phyloP scores from a whole-genome alignment of 768 basidiomycete species.

The Rhizopogon rudus region DNA sequence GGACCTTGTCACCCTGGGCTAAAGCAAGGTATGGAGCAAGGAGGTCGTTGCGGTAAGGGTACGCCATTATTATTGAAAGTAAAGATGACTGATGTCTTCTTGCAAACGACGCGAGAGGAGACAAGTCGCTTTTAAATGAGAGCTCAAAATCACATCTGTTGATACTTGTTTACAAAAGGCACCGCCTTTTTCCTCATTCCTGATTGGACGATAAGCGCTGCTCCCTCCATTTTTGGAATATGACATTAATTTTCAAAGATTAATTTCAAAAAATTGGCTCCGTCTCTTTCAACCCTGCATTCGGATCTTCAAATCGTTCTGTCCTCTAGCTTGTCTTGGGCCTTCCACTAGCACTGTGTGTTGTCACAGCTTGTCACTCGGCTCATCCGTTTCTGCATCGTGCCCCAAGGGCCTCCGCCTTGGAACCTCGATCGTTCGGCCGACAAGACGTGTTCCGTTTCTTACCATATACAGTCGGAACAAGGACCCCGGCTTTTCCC shows the following conservation, averaged over 20 bases:
- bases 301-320: no score
- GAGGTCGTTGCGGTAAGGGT: conserved; percentile 72
- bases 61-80: conserved; percentile 24
- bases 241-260: background rate
- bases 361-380: no score
- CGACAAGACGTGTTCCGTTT: no score
- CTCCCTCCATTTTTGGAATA: background rate
- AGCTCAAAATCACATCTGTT: conserved; percentile 14
- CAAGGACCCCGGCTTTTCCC: no score
- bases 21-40: conserved; percentile 88
- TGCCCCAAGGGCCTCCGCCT: no score
- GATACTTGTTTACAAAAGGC: conserved; percentile 17
- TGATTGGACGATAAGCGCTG: conserved; percentile 28
- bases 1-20: conserved; percentile 85
- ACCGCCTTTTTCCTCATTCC: background rate
- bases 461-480: no score
- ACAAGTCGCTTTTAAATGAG: conserved; percentile 18
- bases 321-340: no score
- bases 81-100: conserved; percentile 4
- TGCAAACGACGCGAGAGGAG: conserved; percentile 5
- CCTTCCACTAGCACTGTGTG: no score
- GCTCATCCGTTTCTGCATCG: no score
- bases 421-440: no score
- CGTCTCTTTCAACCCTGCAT: no score
- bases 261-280: background rate